Conservation (phyloP, 2,329 filamentous ascomycete genomes). For the Incumbomyces lentus region DNA sequence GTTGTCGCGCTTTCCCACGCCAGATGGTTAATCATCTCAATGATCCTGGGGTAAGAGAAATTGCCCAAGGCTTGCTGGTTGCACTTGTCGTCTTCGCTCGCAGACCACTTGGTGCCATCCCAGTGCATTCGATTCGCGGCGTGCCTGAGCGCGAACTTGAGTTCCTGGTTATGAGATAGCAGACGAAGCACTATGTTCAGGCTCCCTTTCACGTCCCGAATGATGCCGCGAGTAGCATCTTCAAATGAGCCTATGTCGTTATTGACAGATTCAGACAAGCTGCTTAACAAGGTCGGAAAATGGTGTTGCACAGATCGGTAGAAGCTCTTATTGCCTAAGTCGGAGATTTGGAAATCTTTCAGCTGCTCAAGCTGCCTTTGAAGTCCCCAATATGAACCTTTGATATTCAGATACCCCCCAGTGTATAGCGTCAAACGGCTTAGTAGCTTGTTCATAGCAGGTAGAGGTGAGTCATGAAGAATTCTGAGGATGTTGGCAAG, state of each 20-base stretch:
- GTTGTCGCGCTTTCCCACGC: conserved; percentile 7
- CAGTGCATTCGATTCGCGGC: neutral
- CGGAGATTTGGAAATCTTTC: neutral
- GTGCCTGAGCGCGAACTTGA: conserved; percentile 1
- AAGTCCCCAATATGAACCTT: neutral
- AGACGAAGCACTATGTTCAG: neutral
- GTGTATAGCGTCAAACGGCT: neutral
- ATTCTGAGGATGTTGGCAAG: neutral
- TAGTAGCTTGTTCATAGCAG: conserved; percentile 1
- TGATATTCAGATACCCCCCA: neutral
- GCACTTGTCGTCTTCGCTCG: neutral
- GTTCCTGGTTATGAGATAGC: conserved; percentile 1
- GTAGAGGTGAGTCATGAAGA: neutral
- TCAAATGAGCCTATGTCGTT: conserved; percentile 1
- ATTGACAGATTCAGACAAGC: conserved; percentile 1
- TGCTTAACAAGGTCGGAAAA: neutral
- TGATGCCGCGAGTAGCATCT: neutral
- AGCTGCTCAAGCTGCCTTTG: neutral
- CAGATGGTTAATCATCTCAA: conserved; percentile 30
- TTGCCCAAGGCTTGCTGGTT: neutral
- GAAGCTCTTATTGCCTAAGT: neutral
- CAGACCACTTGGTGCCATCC: neutral
- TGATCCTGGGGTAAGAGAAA: conserved; percentile 31
- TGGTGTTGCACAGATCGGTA: neutral
- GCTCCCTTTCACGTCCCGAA: neutral